These are phyloP conservation scores for Gossypium mustelinum DNA, from an alignment of 345 rosid genomes.

Conservation along the genomic window DNA sequence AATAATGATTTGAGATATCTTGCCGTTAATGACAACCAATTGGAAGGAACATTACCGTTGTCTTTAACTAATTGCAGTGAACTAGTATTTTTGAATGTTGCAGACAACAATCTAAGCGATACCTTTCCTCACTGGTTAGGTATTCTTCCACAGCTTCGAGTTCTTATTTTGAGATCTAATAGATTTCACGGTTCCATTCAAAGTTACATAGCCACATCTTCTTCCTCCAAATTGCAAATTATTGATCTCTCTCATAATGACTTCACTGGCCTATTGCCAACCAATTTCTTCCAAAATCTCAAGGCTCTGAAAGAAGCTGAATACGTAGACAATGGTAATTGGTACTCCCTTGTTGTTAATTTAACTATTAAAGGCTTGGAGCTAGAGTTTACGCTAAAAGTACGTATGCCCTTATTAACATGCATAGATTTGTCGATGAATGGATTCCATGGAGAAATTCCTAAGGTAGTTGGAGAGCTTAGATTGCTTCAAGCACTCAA, in stretches of 20 bases:
- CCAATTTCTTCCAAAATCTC: background rate
- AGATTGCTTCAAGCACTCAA: background rate
- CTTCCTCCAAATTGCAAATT: background rate
- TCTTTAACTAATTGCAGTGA: conserved; percentile 11
- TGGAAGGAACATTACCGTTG: background rate
- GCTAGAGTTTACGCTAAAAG: background rate
- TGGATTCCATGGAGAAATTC: background rate
- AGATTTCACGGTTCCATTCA: background rate
- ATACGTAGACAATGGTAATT: background rate
- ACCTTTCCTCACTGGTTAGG: too few species aligned
- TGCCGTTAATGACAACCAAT: too few species aligned
- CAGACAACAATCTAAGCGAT: background rate
- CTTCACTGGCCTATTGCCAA: background rate
- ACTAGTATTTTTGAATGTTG: background rate
- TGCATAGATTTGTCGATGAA: background rate
- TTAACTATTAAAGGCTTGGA: background rate
- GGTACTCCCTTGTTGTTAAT: background rate
- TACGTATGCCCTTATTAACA: background rate
- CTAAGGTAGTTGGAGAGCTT: background rate
- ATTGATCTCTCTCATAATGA: conserved; percentile 13
- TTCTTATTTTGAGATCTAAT: background rate
- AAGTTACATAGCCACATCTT: background rate
- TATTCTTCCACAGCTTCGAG: too few species aligned
- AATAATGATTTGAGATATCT: too few species aligned
- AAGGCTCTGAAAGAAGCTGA: background rate